A percentile compares a stretch with the other conserved stretches of the same genome.
Evolutionary conservation across 148 eudicot species (phyloP).

Genomic region (Amaranthus cruentus): DNA sequence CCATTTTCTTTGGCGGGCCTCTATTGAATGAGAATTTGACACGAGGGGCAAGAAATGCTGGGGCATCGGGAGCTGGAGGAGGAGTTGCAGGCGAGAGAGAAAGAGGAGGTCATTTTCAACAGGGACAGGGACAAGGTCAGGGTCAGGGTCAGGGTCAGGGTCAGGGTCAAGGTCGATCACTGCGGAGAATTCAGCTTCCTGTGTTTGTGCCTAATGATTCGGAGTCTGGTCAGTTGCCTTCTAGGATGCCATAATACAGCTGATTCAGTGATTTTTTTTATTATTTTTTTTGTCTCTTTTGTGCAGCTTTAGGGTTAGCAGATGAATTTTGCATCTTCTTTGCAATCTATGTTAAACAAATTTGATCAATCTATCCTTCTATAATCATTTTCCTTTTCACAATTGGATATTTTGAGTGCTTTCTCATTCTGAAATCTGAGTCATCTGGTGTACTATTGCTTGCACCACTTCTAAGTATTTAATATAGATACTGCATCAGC

Average conservation of each 20-base stretch:
- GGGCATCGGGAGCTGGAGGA: constrained; percentile 15
- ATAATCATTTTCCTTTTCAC: not conserved
- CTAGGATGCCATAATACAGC: constrained; percentile 34
- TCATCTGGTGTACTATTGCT: not conserved
- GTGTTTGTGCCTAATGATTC: constrained; percentile 85
- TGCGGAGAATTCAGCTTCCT: constrained; percentile 84
- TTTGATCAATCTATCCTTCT: not conserved
- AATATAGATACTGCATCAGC: too few relatives aligned
- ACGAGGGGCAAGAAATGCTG: constrained; percentile 32
- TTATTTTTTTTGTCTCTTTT: not conserved
- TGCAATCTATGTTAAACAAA: constrained; percentile 14
- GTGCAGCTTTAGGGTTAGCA: constrained; percentile 26
- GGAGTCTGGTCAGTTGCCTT: constrained; percentile 40
- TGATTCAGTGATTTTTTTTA: constrained; percentile 1
- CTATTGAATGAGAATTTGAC: constrained; percentile 43
- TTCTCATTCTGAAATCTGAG: not conserved
- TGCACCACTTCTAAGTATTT: too few relatives aligned
- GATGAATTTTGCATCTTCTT: constrained; percentile 14
- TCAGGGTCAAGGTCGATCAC: constrained; percentile 35
- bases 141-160: too few relatives aligned
- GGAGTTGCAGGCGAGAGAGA: constrained; percentile 20
- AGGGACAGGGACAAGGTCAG: constrained; percentile 13
- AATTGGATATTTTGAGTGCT: not conserved
- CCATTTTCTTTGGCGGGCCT: constrained; percentile 86
- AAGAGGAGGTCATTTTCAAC: constrained; percentile 45